phyloP scores from a whole-genome alignment of 2,329 filamentous ascomycete species.

The Penicillium capsulatum region DNA sequence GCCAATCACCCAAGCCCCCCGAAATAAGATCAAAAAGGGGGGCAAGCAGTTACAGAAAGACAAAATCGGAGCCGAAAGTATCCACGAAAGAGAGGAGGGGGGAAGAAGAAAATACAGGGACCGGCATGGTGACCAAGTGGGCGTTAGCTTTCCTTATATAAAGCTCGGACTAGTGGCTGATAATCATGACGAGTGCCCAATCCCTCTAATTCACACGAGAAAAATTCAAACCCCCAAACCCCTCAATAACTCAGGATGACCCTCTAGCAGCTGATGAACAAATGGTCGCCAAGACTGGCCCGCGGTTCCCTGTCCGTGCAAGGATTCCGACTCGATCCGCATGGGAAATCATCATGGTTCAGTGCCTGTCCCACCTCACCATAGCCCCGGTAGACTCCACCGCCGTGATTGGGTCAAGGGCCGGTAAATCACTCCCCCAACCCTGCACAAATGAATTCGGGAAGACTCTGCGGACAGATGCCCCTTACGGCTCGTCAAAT shows the following conservation, averaged over 20 bases:
- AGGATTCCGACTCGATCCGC: slow-evolving; percentile 28
- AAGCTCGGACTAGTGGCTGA: slow-evolving; percentile 24
- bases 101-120: slow-evolving; percentile 7
- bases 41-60: neutral
- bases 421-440: too few species aligned
- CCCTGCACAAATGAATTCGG: slow-evolving; percentile 1
- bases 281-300: slow-evolving; percentile 9
- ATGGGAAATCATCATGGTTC: slow-evolving; percentile 24
- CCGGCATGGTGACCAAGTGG: slow-evolving; percentile 8
- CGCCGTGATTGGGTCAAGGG: slow-evolving; percentile 13
- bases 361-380: slow-evolving; percentile 29
- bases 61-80: neutral
- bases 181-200: slow-evolving; percentile 24
- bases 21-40: neutral
- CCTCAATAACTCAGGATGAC: slow-evolving; percentile 1
- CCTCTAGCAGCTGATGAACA: slow-evolving; percentile 1
- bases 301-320: slow-evolving; percentile 17
- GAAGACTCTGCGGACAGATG: neutral
- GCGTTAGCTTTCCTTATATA: slow-evolving; percentile 24
- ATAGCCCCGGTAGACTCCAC: slow-evolving; percentile 19
- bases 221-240: neutral
- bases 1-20: neutral
- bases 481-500: too few species aligned
- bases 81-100: slow-evolving; percentile 2
- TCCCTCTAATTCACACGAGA: slow-evolving; percentile 5